phyloP scores from a whole-genome alignment of 2,329 filamentous ascomycete genomes.

The Colletotrichum sp. region DNA sequence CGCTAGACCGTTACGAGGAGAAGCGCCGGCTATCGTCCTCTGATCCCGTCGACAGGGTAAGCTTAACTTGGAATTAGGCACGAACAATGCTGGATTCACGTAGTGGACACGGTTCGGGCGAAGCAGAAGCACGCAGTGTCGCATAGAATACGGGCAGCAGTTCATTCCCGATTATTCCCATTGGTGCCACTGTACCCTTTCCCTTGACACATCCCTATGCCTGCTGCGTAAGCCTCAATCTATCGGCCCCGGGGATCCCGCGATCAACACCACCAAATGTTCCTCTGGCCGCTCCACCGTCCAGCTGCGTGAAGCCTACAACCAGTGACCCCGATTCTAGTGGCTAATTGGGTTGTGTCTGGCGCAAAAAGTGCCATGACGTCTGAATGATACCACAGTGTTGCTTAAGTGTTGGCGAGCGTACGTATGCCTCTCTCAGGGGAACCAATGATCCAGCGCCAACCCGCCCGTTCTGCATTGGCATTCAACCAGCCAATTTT shows the following conservation, averaged over 20 bases:
- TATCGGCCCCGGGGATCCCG: slow-evolving; percentile 16
- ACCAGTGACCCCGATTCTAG: neutral
- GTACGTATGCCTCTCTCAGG: slow-evolving; percentile 14
- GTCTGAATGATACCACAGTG: slow-evolving; percentile 16
- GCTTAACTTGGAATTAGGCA: slow-evolving; percentile 9
- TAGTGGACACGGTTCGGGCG: neutral
- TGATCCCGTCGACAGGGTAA: neutral
- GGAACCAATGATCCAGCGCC: slow-evolving; percentile 7
- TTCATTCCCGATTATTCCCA: slow-evolving; percentile 10
- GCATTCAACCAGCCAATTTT: neutral
- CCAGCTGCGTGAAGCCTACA: neutral
- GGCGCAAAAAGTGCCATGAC: slow-evolving; percentile 19
- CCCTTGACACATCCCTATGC: slow-evolving; percentile 8
- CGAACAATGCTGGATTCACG: neutral
- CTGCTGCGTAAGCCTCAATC: slow-evolving; percentile 17
- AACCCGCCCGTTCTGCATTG: slow-evolving; percentile 1
- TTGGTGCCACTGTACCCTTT: neutral
- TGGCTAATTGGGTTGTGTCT: slow-evolving; percentile 1
- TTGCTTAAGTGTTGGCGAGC: neutral
- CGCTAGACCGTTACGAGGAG: neutral
- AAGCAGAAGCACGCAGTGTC: neutral
- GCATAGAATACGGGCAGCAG: neutral
- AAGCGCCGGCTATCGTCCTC: neutral
- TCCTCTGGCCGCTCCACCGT: slow-evolving; percentile 6
- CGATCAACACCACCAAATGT: slow-evolving; percentile 11